A percentile compares a stretch with the other conserved stretches of the same genome.
phyloP scores from a whole-genome alignment of 805 yeast species.

The Tetrapisispora nanseiensis region DNA sequence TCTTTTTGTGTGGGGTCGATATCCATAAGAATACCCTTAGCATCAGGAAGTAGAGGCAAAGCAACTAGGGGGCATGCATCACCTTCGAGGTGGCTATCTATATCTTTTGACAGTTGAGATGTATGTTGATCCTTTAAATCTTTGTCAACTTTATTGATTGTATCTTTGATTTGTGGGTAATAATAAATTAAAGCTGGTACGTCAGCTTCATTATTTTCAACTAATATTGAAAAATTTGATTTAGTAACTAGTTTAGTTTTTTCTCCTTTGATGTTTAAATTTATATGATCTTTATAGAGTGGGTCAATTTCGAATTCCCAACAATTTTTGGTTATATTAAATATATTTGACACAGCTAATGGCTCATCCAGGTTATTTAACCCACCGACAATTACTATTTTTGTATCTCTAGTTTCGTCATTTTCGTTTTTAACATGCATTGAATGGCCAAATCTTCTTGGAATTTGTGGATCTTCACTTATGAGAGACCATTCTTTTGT shows the following conservation, averaged over 20 bases:
- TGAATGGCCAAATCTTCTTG: constrained; percentile 44
- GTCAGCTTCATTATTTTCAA: constrained; percentile 9
- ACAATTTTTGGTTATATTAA: constrained; percentile 19
- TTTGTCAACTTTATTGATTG: constrained; percentile 6
- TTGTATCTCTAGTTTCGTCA: constrained; percentile 25
- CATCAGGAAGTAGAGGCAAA: constrained; percentile 26
- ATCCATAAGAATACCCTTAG: constrained; percentile 27
- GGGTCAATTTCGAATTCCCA: constrained; percentile 24
- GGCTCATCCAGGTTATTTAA: constrained; percentile 26
- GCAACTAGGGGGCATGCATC: constrained; percentile 25
- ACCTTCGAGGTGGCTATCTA: background rate
- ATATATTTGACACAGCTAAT: constrained; percentile 23
- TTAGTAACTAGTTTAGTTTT: constrained; percentile 4
- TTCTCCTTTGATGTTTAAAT: constrained; percentile 17
- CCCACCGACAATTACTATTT: constrained; percentile 28
- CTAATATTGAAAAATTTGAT: constrained; percentile 19
- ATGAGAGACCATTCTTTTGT: constrained; percentile 46
- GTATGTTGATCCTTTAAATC: constrained; percentile 5
- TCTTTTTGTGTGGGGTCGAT: constrained; percentile 12
- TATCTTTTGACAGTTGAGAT: background rate
- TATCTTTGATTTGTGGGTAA: background rate
- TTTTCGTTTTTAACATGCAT: constrained; percentile 30
- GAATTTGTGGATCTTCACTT: constrained; percentile 30
- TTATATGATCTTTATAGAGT: constrained; percentile 7
- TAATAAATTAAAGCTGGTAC: constrained; percentile 2